Evolutionary conservation across 2,329 filamentous ascomycete species (phyloP), one percentile per base, ranked within the genome.

Genomic region (Hypoxylon sp.): DNA sequence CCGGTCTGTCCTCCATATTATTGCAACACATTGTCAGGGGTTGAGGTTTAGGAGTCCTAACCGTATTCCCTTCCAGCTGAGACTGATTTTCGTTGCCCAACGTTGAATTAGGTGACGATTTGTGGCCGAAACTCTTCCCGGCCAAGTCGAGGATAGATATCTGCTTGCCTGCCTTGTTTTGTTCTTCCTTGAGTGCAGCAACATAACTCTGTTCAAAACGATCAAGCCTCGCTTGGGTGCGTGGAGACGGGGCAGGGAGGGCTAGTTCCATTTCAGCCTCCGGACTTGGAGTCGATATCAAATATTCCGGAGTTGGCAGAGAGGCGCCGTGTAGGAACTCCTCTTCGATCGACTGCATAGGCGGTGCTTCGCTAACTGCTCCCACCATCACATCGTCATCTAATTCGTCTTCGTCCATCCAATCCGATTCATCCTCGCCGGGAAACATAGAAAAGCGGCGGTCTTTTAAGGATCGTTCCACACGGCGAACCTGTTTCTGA

Each of bases 291-390:
- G 9, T 46, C n/a, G 7, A 27, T 25, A 5, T n/a, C 8, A 12
- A 11, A 12, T 29, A 39, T 14, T 29, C 23, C 21, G 27, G 45
- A 3, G 30, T 12, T 11, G 21, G n/a, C 16, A 32, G 48, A 25
- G 14, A 37, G 9, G 23, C 5, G 7, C 7, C 50, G 12, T 8
- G 19, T 21, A 37, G 46, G 39, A 16, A 16, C 6, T 67, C 56
- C 12, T 48, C 30, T 45, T 69, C 67, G 27, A 69, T 64, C 6
- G 67, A 69, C 7, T 46, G 52, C n/a, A 69, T 9, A 2, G 48
- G 60, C 9, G 41, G 16, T n/a, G 29, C 52, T 4, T 56, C 47
- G 3, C 8, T 16, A 11, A 11, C 9, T 34, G 21, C 9, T 39
- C 56, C 60, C 7, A 2, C 23, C 5, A 11, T 6, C 5, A 34